A percentile compares a stretch with the other conserved stretches of the same genome.
These are phyloP conservation scores for Leucocoprinus sp. DNA, from an alignment of 768 basidiomycete genomes.

Conservation along the genomic window DNA sequence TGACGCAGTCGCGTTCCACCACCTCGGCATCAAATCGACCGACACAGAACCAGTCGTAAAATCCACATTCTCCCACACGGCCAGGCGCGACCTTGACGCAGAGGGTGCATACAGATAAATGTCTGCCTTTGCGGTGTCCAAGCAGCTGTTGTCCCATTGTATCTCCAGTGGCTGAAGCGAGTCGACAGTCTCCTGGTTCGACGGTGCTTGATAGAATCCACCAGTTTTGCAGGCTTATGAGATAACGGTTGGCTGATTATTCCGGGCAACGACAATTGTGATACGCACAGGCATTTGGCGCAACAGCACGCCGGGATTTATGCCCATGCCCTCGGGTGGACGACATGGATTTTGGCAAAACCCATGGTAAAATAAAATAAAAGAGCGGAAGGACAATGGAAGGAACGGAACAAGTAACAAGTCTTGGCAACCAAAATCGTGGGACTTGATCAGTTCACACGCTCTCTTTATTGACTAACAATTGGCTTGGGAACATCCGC, in stretches of 20 bases:
- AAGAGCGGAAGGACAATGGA: background rate
- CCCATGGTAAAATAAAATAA: conserved; percentile 11
- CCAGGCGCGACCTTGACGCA: conserved; percentile 33
- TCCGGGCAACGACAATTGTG: background rate
- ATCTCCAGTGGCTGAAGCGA: conserved; percentile 44
- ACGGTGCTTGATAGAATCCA: conserved; percentile 54
- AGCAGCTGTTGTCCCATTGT: conserved; percentile 58
- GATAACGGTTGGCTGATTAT: background rate
- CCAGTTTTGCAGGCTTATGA: conserved; percentile 43
- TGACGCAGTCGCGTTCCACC: conserved; percentile 58
- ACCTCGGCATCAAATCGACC: conserved; percentile 46
- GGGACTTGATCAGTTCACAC: no score
- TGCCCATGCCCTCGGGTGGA: conserved; percentile 2
- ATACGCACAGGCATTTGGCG: conserved; percentile 1
- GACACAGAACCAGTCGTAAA: conserved; percentile 41
- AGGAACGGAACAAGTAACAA: no score
- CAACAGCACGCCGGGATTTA: background rate
- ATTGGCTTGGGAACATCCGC: conserved; percentile 27
- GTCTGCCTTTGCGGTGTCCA: conserved; percentile 43
- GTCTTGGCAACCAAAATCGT: no score
- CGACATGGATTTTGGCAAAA: conserved; percentile 7
- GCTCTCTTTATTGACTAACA: no score
- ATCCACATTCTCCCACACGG: conserved; percentile 49
- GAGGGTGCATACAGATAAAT: conserved; percentile 59
- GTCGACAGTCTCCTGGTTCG: conserved; percentile 37